Base-by-base conservation (phyloP, 805 yeast genomes). In the Millerago galiae region DNA sequence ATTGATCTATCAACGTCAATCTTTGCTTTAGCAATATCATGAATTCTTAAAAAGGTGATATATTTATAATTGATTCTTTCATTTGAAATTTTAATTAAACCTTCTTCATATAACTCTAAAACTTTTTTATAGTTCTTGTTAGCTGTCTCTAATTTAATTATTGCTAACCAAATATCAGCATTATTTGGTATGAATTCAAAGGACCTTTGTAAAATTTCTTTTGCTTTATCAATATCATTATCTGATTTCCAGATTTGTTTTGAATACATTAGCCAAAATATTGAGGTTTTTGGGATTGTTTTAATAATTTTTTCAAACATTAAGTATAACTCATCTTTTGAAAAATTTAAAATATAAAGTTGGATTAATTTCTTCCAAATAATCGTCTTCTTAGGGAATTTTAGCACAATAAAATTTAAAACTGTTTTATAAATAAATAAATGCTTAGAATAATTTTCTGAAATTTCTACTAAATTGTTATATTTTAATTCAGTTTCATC, bases 91-190 rank as follows among this genome's bases (percentile, higher is more conserved):
- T 52, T 47, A 1, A 41, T 26, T 4, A 65, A 48, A 0, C 83
- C 81, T 4, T 57, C 49, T 2, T 58, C 58, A 42, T 71, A 70
- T 30, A 74, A 43, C 10, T 52, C 50, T 3, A 60, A 43, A 0
- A 75, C 78, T 12, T 57, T 51, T 0, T 59, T 61, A 28, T 52
- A 57, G 27, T 72, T 55, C 5, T 63, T 60, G 6, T 66, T 61
- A 17, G 68, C 68, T 14, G 66, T 62, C 43, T 84, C 85, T 28
- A 88, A 60, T 49, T 85, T 82, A 18, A 83, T 67, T n/a, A 81
- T 70, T 0, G 91, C 91, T 38, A 82, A 63, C 86, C 88, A 81
- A 9, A 87, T 56, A 18, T 72, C 75, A 46, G 77, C 81, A 46
- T 65, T 68, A 0, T 60, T 49, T 1, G 81, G 74, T 8, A 74